Evolutionary conservation across 2,329 filamentous ascomycete genomes (phyloP).

Genomic region (Tolypocladium pustulatum): DNA sequence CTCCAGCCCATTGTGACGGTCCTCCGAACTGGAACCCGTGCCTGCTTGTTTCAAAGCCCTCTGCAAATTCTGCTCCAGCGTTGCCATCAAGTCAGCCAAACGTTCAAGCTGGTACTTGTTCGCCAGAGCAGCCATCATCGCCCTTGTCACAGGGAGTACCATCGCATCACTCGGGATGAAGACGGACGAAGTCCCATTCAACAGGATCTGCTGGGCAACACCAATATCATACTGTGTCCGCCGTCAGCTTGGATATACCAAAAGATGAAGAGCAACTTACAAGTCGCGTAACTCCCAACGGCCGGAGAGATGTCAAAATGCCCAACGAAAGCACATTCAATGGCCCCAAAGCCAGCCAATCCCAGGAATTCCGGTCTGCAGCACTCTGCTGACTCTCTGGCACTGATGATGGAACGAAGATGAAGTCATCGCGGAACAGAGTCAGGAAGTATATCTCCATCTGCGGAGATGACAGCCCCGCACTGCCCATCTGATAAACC

Average conservation of each 20-base stretch:
- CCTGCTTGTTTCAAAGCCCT: conserved; percentile 7
- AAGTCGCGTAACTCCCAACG: conserved; percentile 20
- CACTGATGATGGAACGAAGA: conserved; percentile 7
- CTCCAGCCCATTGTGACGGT: conserved; percentile 9
- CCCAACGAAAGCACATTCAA: conserved; percentile 27
- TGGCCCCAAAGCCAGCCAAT: conserved; percentile 18
- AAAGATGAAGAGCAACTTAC: conserved; percentile 13
- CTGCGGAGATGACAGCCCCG: conserved; percentile 21
- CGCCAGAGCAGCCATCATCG: conserved; percentile 29
- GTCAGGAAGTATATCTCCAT: conserved; percentile 22
- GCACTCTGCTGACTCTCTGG: conserved; percentile 3
- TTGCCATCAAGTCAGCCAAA: conserved; percentile 12
- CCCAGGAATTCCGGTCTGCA: conserved; percentile 12
- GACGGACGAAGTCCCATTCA: conserved; percentile 13
- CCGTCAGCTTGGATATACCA: conserved; percentile 3
- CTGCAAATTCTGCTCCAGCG: conserved; percentile 14
- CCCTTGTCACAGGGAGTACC: conserved; percentile 17
- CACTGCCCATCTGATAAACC: conserved; percentile 24
- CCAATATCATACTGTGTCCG: conserved; percentile 22
- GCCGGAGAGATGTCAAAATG: conserved; percentile 25
- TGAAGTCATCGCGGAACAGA: conserved; percentile 24
- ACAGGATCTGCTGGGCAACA: conserved; percentile 23
- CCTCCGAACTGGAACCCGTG: conserved; percentile 1
- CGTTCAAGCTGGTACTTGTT: conserved; percentile 34
- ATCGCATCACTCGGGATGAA: conserved; percentile 3